These are phyloP conservation scores for Solanum lignicaule DNA, from an alignment of 257 asterid species.

Conservation along the genomic window DNA sequence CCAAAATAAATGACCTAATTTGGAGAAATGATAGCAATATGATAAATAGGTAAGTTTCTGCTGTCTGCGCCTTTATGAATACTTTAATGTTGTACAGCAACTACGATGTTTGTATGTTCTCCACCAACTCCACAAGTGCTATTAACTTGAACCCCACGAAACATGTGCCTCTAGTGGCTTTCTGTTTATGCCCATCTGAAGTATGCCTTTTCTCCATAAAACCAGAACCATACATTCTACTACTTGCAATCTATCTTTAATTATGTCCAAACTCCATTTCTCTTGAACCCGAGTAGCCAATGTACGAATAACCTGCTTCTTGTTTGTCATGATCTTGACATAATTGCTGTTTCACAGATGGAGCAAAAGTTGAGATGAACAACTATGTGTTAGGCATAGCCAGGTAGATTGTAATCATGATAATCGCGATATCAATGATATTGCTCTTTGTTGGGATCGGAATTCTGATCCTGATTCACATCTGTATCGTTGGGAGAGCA, in stretches of 20 bases:
- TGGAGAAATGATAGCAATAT: not conserved
- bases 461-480: slow-evolving; percentile 41
- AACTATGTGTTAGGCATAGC: slow-evolving; percentile 16
- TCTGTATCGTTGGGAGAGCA: slow-evolving; percentile 55
- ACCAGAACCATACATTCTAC: not conserved
- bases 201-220: not conserved
- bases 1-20: not conserved
- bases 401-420: slow-evolving; percentile 27
- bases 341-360: not conserved
- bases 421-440: slow-evolving; percentile 33
- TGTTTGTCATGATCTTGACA: not conserved
- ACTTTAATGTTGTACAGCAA: not conserved
- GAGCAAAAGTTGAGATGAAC: slow-evolving; percentile 11
- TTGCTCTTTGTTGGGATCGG: slow-evolving; percentile 49
- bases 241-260: not conserved
- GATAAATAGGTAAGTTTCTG: not conserved
- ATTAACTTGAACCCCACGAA: not conserved
- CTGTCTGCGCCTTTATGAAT: not conserved
- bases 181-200: not conserved
- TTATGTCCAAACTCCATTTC: not conserved
- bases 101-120: not conserved
- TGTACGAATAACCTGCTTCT: not conserved
- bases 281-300: not conserved
- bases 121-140: slow-evolving; percentile 1
- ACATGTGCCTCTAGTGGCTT: not conserved